Evolutionary conservation across 495 filamentous ascomycete genomes (phyloP).

Genomic region (Sabuloglossum arenarium): DNA sequence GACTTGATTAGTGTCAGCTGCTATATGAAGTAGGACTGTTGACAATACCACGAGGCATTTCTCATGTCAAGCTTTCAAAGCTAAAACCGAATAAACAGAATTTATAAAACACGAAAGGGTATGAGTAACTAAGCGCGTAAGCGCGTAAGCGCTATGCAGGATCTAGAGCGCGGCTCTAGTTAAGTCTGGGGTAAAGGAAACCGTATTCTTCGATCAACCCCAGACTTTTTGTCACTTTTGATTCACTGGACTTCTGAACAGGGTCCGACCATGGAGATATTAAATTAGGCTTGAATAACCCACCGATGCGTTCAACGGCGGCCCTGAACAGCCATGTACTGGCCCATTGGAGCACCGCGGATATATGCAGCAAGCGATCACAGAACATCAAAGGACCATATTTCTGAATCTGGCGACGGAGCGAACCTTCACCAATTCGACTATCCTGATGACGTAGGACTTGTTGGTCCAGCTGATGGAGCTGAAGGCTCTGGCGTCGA

Average conservation of each 20-base stretch:
- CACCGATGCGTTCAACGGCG: neutral
- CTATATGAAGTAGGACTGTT: neutral
- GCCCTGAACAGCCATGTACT: slow-evolving; percentile 57
- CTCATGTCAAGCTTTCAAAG: too few relatives aligned
- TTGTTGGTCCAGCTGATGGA: neutral
- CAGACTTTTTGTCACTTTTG: neutral
- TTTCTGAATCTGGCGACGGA: neutral
- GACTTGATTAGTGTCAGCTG: neutral
- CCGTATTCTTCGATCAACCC: neutral
- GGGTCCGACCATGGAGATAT: neutral
- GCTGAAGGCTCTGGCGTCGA: neutral
- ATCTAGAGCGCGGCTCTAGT: neutral
- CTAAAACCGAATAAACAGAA: too few relatives aligned
- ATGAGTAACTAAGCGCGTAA: neutral
- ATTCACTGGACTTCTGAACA: neutral
- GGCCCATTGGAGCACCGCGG: slow-evolving; percentile 79
- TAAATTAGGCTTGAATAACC: neutral
- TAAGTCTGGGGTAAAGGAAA: neutral
- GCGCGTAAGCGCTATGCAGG: neutral
- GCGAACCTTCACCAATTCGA: neutral
- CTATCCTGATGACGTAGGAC: neutral
- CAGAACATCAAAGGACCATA: slow-evolving; percentile 15
- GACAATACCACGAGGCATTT: neutral
- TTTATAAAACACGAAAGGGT: too few relatives aligned
- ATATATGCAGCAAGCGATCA: slow-evolving; percentile 52